A percentile compares a stretch with the other conserved stretches of the same genome.
These are phyloP conservation scores for Suillus plorans DNA, from an alignment of 768 basidiomycete genomes.

Conservation along the genomic window DNA sequence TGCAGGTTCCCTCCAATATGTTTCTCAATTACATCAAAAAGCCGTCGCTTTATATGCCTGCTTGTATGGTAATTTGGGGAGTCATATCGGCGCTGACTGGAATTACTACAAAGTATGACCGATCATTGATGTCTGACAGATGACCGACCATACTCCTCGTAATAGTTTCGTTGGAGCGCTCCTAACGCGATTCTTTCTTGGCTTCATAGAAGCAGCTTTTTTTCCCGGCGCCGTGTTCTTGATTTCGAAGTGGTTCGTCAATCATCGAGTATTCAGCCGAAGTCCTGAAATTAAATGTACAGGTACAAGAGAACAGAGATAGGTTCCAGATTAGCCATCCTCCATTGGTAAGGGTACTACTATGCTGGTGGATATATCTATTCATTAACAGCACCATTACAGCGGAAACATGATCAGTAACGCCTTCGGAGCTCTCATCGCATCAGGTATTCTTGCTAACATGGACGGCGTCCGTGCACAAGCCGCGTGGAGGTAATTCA, in stretches of 20 bases:
- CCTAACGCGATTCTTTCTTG: slow-evolving; percentile 50
- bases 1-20: too few species aligned
- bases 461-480: slow-evolving; percentile 51
- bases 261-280: slow-evolving; percentile 26
- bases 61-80: too few species aligned
- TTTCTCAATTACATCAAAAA: too few species aligned
- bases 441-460: slow-evolving; percentile 44
- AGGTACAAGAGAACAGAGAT: slow-evolving; percentile 48
- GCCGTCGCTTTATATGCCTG: too few species aligned
- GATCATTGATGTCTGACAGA: neutral
- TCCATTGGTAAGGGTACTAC: slow-evolving; percentile 34
- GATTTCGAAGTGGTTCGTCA: slow-evolving; percentile 32
- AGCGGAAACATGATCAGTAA: slow-evolving; percentile 50
- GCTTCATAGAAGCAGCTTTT: slow-evolving; percentile 50
- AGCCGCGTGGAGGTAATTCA: slow-evolving; percentile 44
- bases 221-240: slow-evolving; percentile 44
- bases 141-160: neutral
- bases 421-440: slow-evolving; percentile 54
- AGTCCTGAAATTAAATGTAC: slow-evolving; percentile 13
- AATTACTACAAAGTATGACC: slow-evolving; percentile 28
- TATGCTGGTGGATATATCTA: too few species aligned
- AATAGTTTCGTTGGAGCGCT: slow-evolving; percentile 41
- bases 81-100: too few species aligned
- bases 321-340: slow-evolving; percentile 41
- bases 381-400: neutral